phyloP scores from a whole-genome alignment of 306 rosid species.

The Echinosophora koreensis region DNA sequence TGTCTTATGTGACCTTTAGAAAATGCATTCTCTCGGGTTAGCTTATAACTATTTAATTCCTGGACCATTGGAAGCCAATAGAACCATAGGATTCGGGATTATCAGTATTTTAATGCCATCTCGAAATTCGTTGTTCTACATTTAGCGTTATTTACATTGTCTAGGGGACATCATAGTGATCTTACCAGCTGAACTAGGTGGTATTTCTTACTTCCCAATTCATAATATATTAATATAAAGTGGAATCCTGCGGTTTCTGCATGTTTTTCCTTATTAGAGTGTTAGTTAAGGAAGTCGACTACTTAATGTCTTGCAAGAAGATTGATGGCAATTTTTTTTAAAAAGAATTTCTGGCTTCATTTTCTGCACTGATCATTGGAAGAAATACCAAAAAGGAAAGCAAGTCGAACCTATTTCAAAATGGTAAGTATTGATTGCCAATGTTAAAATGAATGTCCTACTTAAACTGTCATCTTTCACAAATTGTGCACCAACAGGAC shows the following conservation, averaged over 20 bases:
- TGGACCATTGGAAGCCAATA: conserved; percentile 28
- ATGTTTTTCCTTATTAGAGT: neutral
- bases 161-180: conserved; percentile 30
- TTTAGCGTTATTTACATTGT: conserved; percentile 15
- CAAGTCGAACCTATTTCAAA: conserved; percentile 3
- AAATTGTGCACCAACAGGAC: too few relatives aligned
- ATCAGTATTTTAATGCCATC: conserved; percentile 9
- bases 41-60: neutral
- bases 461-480: too few relatives aligned
- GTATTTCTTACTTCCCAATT: conserved; percentile 18
- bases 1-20: conserved; percentile 6
- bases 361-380: conserved; percentile 31
- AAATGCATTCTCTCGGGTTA: conserved; percentile 31
- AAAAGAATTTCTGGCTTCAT: neutral
- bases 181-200: conserved; percentile 16
- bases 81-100: neutral
- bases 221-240: conserved; percentile 19
- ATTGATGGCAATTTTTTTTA: conserved; percentile 3
- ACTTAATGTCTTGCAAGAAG: conserved; percentile 28
- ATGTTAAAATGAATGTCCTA: too few relatives aligned
- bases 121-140: neutral
- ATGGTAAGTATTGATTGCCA: too few relatives aligned
- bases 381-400: conserved; percentile 21
- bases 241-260: neutral
- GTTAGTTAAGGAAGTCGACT: conserved; percentile 13